Percentiles rank a stretch among this genome's conserved stretches.
Conservation (phyloP, 2,329 filamentous ascomycete species). For the Cladobotryum mycophilum region DNA sequence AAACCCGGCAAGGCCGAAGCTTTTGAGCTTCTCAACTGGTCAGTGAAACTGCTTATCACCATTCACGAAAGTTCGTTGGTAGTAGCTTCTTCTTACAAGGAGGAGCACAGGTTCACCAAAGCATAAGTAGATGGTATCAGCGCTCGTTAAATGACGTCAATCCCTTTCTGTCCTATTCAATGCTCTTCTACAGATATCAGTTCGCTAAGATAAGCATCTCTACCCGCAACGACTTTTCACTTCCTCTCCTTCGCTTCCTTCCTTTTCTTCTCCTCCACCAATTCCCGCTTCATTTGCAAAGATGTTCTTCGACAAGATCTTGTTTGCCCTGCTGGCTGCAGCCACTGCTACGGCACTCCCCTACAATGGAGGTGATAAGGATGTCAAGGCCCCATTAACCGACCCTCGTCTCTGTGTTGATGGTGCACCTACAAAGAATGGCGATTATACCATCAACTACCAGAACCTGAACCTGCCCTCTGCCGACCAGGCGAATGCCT, state of each 20-base stretch:
- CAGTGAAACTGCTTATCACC: too few species aligned
- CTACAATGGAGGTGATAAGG: background rate
- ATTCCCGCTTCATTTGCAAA: background rate
- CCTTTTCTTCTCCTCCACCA: background rate
- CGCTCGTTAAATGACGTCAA: background rate
- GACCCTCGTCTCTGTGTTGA: constrained; percentile 1
- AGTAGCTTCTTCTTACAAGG: too few species aligned
- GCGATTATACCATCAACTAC: constrained; percentile 9
- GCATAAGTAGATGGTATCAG: too few species aligned
- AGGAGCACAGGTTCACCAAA: too few species aligned
- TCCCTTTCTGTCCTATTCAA: too few species aligned
- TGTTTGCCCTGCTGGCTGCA: background rate
- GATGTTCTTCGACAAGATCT: background rate
- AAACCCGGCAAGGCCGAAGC: too few species aligned
- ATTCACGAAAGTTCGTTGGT: too few species aligned
- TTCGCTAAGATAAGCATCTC: too few species aligned
- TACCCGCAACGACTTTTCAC: background rate
- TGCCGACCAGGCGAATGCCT: background rate
- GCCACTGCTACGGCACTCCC: background rate
- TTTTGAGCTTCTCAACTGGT: too few species aligned
- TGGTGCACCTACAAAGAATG: constrained; percentile 3
- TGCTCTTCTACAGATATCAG: too few species aligned
- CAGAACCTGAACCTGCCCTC: constrained; percentile 2
- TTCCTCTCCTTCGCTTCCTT: background rate
- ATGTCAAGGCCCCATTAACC: background rate